A percentile compares a stretch with the other conserved stretches of the same genome.
Evolutionary conservation across 495 filamentous ascomycete species (phyloP).

Genomic region (Aspergillus incahuasiensis): DNA sequence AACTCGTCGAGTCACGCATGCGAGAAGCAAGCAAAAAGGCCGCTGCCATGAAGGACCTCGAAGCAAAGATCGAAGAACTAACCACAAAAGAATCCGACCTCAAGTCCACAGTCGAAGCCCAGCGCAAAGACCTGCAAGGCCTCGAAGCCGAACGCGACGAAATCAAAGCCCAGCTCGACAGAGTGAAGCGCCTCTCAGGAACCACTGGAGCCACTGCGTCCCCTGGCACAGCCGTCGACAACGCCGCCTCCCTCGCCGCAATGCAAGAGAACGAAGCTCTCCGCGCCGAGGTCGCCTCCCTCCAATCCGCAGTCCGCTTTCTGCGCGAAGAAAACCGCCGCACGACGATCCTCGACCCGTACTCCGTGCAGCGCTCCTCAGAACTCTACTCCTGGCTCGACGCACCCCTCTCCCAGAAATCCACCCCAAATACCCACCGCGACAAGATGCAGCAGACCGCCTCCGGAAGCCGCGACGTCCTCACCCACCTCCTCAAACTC

Average conservation of each 20-base stretch:
- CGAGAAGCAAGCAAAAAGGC: slow-evolving; percentile 51
- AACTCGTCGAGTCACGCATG: slow-evolving; percentile 51
- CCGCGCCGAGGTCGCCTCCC: slow-evolving; percentile 60
- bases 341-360: slow-evolving; percentile 56
- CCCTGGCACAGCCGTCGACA: slow-evolving; percentile 42
- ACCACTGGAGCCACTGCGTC: slow-evolving; percentile 46
- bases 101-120: slow-evolving; percentile 32
- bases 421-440: slow-evolving; percentile 41
- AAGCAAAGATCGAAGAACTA: slow-evolving; percentile 59
- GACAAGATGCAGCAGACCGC: slow-evolving; percentile 56
- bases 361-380: slow-evolving; percentile 50
- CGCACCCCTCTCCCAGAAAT: slow-evolving; percentile 51
- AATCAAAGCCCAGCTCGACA: slow-evolving; percentile 67
- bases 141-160: slow-evolving; percentile 65
- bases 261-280: slow-evolving; percentile 72
- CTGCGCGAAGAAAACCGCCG: slow-evolving; percentile 74
- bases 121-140: slow-evolving; percentile 40
- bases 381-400: slow-evolving; percentile 56
- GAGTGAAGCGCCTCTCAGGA: slow-evolving; percentile 42
- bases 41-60: slow-evolving; percentile 45
- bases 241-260: slow-evolving; percentile 46
- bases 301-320: slow-evolving; percentile 74
- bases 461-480: slow-evolving; percentile 64
- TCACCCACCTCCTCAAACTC: slow-evolving; percentile 67
- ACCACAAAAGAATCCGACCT: slow-evolving; percentile 37